Base-by-base conservation (phyloP, 2,329 filamentous ascomycete species). In the Fusarium albosuccineum region DNA sequence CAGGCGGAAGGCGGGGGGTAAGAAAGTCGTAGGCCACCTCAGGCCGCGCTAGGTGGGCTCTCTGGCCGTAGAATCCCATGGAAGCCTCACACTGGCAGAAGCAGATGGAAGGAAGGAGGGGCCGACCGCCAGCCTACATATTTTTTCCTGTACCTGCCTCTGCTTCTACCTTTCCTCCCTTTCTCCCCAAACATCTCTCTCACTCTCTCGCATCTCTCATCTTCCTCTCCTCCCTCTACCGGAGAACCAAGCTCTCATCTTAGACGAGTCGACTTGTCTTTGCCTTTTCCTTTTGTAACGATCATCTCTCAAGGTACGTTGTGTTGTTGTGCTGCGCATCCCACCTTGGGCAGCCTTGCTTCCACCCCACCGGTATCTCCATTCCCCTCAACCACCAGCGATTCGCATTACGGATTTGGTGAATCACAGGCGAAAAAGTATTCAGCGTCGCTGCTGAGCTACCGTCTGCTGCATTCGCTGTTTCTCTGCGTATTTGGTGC, bases 61-160 rank as follows among this genome's bases (percentile, higher is more conserved):
- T 66, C 59, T 66, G 74, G 71, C 75, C 79, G 76, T 82, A 76
- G 80, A 82, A 82, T 81, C 80, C 71, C 77, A 82, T 82, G 80
- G 80, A 82, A 82, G 78, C 79, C 76, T 77, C 74, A 73, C 69
- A 68, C 71, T 65, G 66, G 71, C 72, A 73, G 72, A 72, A 73
- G 16, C 62, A 69, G 40, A 70, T 69, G 60, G 69, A 67, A 66
- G 66, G 66, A 62, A 71, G 71, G 71, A 73, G 71, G 71, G 71
- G 71, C 71, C 66, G 49, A 36, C 55, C 59, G 68, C 67, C 67
- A 61, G 70, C 70, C 66, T 75, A 69, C 67, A 69, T 69, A 69
- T 77, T 78, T 77, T 78, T 80, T 80, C 79, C 78, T 78, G 34
- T 50, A 75, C 70, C 73, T 68, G 56, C 68, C 64, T 63, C 60